Evolutionary conservation across 139 green algal species (phyloP), one percentile per base, ranked within the genome.

Genomic region (Chlamydomonas sp.): DNA sequence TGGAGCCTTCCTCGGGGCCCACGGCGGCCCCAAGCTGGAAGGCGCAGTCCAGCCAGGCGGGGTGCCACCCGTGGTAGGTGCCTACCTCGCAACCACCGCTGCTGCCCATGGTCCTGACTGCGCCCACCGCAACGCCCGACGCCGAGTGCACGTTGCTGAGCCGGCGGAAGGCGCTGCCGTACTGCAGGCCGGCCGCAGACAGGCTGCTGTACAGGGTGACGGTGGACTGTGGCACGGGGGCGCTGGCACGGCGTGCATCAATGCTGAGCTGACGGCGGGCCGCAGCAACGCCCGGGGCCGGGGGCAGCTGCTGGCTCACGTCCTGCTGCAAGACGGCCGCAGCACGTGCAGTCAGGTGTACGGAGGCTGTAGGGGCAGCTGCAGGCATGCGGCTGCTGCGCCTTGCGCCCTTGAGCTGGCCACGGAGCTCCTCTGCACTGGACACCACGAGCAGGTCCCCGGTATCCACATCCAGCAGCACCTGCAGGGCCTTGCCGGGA

Each of bases 111-210:
- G 15, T 84, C 69, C 57, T 81, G 80, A 6, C 49, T 80, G 20
- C 57, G 2, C 5, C 83, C 2, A 66, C 20, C 5, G 90, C 78
- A 7, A 66, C 62, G 10, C 62, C 16, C 2, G 63, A 64, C 59
- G 78, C 69, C 10, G 92, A 81, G 75, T 98, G 95, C 61, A 96
- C 85, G 83, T 96, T 96, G 31, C 93, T 67, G 68, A 98, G 94
- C 68, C 96, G 90, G 49, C 96, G 87, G 92, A 98, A 98, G 14
- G 93, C 88, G 0, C 95, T 93, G 5, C 96, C 96, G 85, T 98
- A 98, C 90, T 96, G 94, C 90, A 98, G 89, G 1, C 95, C 96
- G 10, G 91, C 91, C 49, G 93, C 91, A 10, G 90, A 82, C 83
- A 98, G 91, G 73, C 95, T 90, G 49, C 89, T 63, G 91, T 98